A percentile compares a stretch with the other conserved stretches of the same genome.
Conservation (phyloP, 1,139 yeast species). For the Lodderomyces jiufengensis region DNA sequence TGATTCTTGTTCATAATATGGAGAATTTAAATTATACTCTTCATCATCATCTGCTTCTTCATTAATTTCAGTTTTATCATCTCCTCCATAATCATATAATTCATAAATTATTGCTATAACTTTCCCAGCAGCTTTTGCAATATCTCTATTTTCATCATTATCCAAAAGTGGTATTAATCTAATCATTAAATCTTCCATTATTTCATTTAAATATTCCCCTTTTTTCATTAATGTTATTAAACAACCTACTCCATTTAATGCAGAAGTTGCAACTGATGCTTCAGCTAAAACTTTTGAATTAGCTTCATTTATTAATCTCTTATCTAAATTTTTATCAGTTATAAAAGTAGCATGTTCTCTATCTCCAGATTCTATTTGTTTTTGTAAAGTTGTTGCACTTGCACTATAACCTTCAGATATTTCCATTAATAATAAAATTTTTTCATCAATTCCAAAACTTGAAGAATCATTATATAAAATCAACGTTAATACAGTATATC, state of each 20-base stretch:
- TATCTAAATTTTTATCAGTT: slow-evolving; percentile 36
- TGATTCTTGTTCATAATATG: slow-evolving; percentile 58
- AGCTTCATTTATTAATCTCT: slow-evolving; percentile 35
- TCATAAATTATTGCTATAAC: slow-evolving; percentile 63
- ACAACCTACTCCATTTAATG: slow-evolving; percentile 48
- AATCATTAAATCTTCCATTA: slow-evolving; percentile 32
- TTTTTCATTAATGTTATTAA: slow-evolving; percentile 41
- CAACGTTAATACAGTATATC: slow-evolving; percentile 42
- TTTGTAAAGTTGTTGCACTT: slow-evolving; percentile 33
- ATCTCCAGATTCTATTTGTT: slow-evolving; percentile 37
- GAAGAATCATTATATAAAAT: slow-evolving; percentile 48
- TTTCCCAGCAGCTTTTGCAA: slow-evolving; percentile 54
- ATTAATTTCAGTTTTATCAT: background rate
- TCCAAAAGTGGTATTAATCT: slow-evolving; percentile 42
- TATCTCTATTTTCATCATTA: slow-evolving; percentile 38
- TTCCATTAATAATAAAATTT: slow-evolving; percentile 41
- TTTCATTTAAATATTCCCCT: slow-evolving; percentile 41
- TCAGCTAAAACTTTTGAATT: slow-evolving; percentile 31
- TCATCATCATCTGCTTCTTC: slow-evolving; percentile 37
- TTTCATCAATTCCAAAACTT: slow-evolving; percentile 48
- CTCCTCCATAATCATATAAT: slow-evolving; percentile 44
- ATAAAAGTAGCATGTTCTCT: slow-evolving; percentile 43
- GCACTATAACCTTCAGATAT: slow-evolving; percentile 42
- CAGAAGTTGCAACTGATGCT: slow-evolving; percentile 39
- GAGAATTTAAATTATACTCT: slow-evolving; percentile 45